These are phyloP conservation scores for Saccharum hybrid DNA, from an alignment of 202 grass and related monocot species.

Conservation along the genomic window DNA sequence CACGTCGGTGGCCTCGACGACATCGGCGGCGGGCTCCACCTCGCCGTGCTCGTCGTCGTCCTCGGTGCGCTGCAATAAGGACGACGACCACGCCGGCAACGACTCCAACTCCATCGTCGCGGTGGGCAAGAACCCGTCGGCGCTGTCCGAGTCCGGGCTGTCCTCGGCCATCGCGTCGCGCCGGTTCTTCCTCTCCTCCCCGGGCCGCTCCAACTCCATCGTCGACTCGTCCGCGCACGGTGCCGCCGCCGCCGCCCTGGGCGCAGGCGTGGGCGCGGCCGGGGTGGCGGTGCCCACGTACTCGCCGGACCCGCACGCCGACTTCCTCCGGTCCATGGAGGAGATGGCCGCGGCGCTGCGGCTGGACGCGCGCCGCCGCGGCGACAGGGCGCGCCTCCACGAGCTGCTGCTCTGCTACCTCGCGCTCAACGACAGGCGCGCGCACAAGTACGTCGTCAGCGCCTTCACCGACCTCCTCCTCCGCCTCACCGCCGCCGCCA, in stretches of 20 bases:
- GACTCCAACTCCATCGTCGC: not conserved
- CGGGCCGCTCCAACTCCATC: conserved; percentile 84
- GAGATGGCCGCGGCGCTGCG: conserved; percentile 86
- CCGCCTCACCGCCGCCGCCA: conserved; percentile 50
- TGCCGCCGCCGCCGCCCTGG: not conserved
- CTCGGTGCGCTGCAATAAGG: conserved; percentile 53
- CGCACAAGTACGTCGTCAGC: conserved; percentile 89
- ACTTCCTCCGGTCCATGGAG: conserved; percentile 91
- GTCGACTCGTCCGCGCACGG: conserved; percentile 62
- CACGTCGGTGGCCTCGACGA: conserved; percentile 55
- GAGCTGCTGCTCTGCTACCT: conserved; percentile 98
- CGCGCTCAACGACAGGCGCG: conserved; percentile 76
- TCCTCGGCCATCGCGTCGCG: conserved; percentile 90
- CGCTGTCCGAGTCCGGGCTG: conserved; percentile 54
- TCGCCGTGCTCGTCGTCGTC: conserved; percentile 61
- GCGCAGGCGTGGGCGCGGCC: conserved; percentile 39
- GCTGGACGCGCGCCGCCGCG: conserved; percentile 57
- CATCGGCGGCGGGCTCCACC: conserved; percentile 33
- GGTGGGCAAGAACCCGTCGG: conserved; percentile 37
- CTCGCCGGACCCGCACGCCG: conserved; percentile 88
- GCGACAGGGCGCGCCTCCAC: conserved; percentile 76
- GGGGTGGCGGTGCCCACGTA: conserved; percentile 89
- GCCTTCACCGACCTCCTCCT: conserved; percentile 95
- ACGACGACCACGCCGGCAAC: conserved; percentile 37
- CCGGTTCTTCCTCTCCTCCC: conserved; percentile 84